phyloP scores from a whole-genome alignment of 2,329 filamentous ascomycete species.

The Corniculantispora saksenae region DNA sequence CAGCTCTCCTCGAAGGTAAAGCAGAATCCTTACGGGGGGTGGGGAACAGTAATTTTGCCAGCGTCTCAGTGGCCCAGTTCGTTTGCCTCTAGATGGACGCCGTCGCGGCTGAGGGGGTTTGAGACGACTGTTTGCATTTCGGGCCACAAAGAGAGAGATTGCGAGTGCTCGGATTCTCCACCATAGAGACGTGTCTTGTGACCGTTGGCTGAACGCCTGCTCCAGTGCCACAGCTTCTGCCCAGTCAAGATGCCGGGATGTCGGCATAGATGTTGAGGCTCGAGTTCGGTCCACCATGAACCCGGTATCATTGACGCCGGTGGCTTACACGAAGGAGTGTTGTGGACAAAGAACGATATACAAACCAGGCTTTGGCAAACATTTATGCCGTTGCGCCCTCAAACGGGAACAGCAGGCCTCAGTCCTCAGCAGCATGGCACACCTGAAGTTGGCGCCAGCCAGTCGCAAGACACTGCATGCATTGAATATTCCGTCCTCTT shows the following conservation, averaged over 20 bases:
- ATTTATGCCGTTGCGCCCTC: neutral
- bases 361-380: neutral
- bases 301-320: neutral
- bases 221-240: too few species aligned
- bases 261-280: neutral
- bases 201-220: neutral
- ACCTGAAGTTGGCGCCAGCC: neutral
- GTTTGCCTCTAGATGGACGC: slow-evolving; percentile 1
- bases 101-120: neutral
- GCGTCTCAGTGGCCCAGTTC: neutral
- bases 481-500: neutral
- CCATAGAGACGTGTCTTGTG: neutral
- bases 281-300: neutral
- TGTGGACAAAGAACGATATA: too few species aligned
- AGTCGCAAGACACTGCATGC: neutral
- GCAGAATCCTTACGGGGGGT: neutral
- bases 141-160: neutral
- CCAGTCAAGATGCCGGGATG: neutral
- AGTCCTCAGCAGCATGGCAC: neutral
- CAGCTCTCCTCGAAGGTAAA: neutral
- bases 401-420: neutral
- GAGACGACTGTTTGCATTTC: neutral
- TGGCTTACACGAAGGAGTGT: too few species aligned
- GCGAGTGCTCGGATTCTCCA: neutral
- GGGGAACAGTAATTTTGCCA: neutral